These are phyloP conservation scores for Cladophialophora immunda DNA, from an alignment of 2,329 filamentous ascomycete genomes.

Conservation along the genomic window DNA sequence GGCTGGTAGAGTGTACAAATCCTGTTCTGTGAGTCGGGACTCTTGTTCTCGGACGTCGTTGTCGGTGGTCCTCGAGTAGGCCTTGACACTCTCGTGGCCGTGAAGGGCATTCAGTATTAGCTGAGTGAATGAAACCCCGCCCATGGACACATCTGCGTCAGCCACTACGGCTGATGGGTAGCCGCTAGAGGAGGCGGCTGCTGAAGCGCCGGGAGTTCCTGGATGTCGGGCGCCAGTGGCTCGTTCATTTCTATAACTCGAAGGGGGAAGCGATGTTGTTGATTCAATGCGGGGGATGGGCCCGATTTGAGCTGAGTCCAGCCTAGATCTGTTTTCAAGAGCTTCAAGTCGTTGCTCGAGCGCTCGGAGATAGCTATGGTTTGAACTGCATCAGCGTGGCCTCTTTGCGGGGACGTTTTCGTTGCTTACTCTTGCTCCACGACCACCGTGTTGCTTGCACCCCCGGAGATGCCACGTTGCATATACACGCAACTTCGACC, in stretches of 20 bases:
- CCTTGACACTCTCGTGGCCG: conserved; percentile 7
- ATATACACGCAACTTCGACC: neutral
- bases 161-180: neutral
- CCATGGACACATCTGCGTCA: conserved; percentile 7
- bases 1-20: conserved; percentile 6
- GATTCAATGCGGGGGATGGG: neutral
- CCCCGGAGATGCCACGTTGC: conserved; percentile 5
- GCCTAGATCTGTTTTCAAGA: neutral
- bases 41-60: neutral
- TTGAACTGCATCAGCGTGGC: neutral
- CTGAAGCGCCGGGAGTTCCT: neutral
- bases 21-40: neutral
- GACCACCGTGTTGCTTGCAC: neutral
- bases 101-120: conserved; percentile 9
- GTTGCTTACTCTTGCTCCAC: conserved; percentile 8
- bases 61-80: neutral
- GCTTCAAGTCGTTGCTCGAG: conserved; percentile 3
- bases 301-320: neutral
- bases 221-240: no score
- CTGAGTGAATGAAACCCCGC: conserved; percentile 4
- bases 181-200: neutral
- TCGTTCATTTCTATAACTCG: neutral
- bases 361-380: neutral
- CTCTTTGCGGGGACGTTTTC: neutral
- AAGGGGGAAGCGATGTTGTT: neutral